Conservation (phyloP, 352 stramenopile species). For the Phytophthora pisi region DNA sequence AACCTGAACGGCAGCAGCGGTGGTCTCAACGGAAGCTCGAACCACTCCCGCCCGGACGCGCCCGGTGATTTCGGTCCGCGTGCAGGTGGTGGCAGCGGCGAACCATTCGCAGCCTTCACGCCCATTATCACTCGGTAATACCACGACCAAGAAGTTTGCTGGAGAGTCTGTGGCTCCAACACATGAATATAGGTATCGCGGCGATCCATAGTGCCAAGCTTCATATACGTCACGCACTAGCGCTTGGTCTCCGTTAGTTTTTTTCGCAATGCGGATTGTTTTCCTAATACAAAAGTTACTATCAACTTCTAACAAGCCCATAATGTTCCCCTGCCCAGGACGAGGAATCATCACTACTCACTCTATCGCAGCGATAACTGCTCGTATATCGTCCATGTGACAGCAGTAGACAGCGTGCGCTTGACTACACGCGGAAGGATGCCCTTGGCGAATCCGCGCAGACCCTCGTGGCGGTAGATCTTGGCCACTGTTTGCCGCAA, state of each 20-base stretch:
- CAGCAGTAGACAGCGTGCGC: constrained; percentile 97
- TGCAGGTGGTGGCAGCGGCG: constrained; percentile 28
- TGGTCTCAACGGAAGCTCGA: constrained; percentile 30
- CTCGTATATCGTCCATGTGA: constrained; percentile 99
- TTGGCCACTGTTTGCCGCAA: constrained; percentile 73
- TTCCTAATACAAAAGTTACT: constrained; percentile 38
- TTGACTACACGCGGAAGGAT: constrained; percentile 94
- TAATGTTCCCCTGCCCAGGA: not conserved
- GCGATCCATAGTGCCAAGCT: constrained; percentile 12
- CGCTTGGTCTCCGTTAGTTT: constrained; percentile 13
- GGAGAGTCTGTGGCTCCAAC: constrained; percentile 9
- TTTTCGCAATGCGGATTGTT: constrained; percentile 24
- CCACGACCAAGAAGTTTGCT: not conserved
- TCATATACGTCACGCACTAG: constrained; percentile 19
- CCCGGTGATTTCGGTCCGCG: constrained; percentile 14
- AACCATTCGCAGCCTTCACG: constrained; percentile 86
- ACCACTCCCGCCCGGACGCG: constrained; percentile 7
- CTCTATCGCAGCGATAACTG: constrained; percentile 69
- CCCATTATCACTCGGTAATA: constrained; percentile 86
- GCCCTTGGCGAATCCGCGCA: constrained; percentile 93
- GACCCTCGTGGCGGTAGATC: constrained; percentile 93
- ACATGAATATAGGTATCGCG: constrained; percentile 10
- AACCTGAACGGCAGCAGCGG: constrained; percentile 18
- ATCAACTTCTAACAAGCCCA: constrained; percentile 31
- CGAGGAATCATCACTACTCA: not conserved